phyloP scores from a whole-genome alignment of 352 stramenopile genomes.

The Phytophthora citricola region DNA sequence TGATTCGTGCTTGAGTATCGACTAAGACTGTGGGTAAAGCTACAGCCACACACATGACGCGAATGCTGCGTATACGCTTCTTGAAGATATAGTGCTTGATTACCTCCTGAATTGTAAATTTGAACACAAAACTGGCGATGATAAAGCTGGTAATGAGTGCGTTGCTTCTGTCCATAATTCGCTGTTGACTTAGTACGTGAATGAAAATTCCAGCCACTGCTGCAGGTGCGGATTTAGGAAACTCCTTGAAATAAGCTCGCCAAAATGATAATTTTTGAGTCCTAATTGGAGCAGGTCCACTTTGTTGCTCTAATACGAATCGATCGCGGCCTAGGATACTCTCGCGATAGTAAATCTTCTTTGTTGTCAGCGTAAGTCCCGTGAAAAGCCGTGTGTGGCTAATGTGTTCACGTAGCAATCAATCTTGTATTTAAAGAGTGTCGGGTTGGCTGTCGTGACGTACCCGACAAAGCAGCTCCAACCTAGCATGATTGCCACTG shows the following conservation, averaged over 20 bases:
- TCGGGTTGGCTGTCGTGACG: constrained; percentile 2
- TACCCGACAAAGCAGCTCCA: constrained; percentile 12
- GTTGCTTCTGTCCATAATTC: constrained; percentile 10
- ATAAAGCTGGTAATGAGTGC: constrained; percentile 22
- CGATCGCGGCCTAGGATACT: constrained; percentile 18
- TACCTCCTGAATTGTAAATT: constrained; percentile 44
- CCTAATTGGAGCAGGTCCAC: too few species aligned
- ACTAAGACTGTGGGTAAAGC: constrained; percentile 48
- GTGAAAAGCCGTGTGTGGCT: constrained; percentile 13
- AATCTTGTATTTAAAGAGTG: constrained; percentile 24
- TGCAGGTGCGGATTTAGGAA: constrained; percentile 21
- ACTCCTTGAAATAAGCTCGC: constrained; percentile 18
- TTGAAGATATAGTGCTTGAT: constrained; percentile 36
- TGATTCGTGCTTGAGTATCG: constrained; percentile 48
- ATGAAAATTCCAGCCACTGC: constrained; percentile 31
- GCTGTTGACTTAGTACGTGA: constrained; percentile 22
- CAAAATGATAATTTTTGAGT: constrained; percentile 13
- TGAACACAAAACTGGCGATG: constrained; percentile 32
- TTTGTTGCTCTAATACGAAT: not conserved
- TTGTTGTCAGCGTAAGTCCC: constrained; percentile 12
- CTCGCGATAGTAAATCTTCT: constrained; percentile 22
- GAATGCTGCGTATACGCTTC: constrained; percentile 32
- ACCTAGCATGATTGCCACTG: constrained; percentile 7
- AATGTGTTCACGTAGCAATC: constrained; percentile 18
- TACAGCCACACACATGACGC: constrained; percentile 43